Base-by-base conservation (phyloP, 306 rosid genomes). In the Urtica urens region DNA sequence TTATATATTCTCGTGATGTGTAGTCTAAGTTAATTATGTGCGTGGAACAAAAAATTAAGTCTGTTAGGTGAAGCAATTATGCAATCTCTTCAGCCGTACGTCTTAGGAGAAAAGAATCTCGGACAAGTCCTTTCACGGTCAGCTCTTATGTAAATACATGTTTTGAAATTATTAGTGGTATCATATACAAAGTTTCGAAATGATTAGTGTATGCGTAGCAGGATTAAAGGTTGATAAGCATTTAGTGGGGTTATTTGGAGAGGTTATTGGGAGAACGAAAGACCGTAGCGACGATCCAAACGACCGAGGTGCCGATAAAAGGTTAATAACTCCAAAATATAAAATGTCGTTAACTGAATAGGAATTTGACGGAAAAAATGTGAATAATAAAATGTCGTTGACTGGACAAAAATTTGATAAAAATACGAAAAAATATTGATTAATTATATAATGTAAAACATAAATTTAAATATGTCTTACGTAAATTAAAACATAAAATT, bases 1-100 rank as follows among this genome's bases (percentile, higher is more conserved):
- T 6, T 37, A 37, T 18, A 9, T 7, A 29, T 18, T 23, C 13
- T 5, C 4, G n/a, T n/a, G n/a, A n/a, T n/a, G n/a, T n/a, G n/a
- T 44, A 44, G n/a, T 8, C 30, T 6, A 27, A 3, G 9, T 28
- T 28, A 1, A 26, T 26, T 14, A 42, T n/a, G 26, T 50, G 25
- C 21, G 12, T 2, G 21, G 12, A 1, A 7, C 22, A 35, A n/a
- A 31, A 58, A 24, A 17, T 15, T 51, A 70, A 82, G 95, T n/a
- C 58, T 86, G 70, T 51, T 86, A 64, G 95, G 79, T 31, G 69
- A 78, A 69, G 73, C 71, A 54, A 65, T 33, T 8, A 64, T 86
- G 93, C 78, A 81, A 64, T 86, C 95, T 31, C 74, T 86, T 66
- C 95, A 81, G 72, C 69, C 81, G 31, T 81, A 73, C 44, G 64